These are phyloP conservation scores for Malbranchea zuffiana DNA, from an alignment of 2,329 filamentous ascomycete genomes.

Conservation along the genomic window DNA sequence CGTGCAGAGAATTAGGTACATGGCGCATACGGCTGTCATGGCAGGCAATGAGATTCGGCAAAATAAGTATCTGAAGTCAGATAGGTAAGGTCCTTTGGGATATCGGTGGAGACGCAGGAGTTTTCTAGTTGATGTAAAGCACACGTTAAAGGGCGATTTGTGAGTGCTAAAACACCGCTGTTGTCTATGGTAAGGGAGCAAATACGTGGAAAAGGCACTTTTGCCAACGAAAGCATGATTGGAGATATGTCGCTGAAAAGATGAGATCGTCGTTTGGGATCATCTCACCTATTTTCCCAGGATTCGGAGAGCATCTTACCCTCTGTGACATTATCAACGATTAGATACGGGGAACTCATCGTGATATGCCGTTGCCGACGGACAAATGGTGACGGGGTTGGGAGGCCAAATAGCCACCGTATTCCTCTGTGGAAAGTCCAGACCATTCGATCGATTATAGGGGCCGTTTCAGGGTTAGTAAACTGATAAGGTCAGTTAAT, in stretches of 20 bases:
- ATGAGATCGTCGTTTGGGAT: constrained; percentile 12
- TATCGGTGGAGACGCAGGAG: constrained; percentile 24
- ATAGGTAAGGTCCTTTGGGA: constrained; percentile 25
- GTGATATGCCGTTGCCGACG: too few species aligned
- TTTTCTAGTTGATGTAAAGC: constrained; percentile 27
- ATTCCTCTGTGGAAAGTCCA: too few species aligned
- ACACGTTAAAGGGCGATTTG: constrained; percentile 29
- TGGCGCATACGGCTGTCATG: constrained; percentile 27
- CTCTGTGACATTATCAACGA: constrained; percentile 17
- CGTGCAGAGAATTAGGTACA: constrained; percentile 26
- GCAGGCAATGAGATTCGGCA: constrained; percentile 23
- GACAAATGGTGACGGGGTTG: too few species aligned
- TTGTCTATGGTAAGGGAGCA: constrained; percentile 25
- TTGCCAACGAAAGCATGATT: constrained; percentile 18
- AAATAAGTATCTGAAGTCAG: constrained; percentile 22
- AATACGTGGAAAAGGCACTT: constrained; percentile 23
- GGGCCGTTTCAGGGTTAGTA: not conserved
- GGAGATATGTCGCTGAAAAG: constrained; percentile 18
- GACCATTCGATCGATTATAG: constrained; percentile 1
- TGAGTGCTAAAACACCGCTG: constrained; percentile 20
- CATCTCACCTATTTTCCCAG: constrained; percentile 12
- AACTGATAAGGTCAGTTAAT: not conserved
- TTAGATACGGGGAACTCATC: constrained; percentile 15
- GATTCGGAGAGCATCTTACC: constrained; percentile 19
- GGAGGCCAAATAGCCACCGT: too few species aligned